Percentiles rank a stretch among this genome's conserved stretches.
Evolutionary conservation across 139 green algal genomes (phyloP).

Genomic region (Chlamydomonas applanata): DNA sequence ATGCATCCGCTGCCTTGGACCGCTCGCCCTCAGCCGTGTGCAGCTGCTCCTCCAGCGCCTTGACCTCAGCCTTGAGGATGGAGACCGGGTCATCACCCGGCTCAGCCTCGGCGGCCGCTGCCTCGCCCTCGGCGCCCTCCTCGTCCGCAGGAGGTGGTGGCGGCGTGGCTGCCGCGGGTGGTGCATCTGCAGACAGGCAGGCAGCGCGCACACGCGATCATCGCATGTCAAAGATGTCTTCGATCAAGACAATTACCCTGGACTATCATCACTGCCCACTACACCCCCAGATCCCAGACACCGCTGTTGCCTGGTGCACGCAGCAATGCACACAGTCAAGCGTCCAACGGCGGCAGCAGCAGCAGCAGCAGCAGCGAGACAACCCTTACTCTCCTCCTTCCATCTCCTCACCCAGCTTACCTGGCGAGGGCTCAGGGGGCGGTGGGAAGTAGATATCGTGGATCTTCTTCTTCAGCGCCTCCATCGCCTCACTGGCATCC

Average conservation of each 20-base stretch:
- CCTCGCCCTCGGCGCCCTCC: constrained; percentile 18
- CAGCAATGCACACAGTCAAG: no score
- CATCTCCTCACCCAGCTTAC: no score
- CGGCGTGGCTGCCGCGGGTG: neutral
- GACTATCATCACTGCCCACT: no score
- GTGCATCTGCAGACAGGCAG: neutral
- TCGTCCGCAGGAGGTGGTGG: constrained; percentile 3
- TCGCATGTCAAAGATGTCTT: no score
- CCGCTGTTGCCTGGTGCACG: no score
- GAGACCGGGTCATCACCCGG: constrained; percentile 19
- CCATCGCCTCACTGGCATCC: constrained; percentile 9
- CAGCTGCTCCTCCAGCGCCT: constrained; percentile 5
- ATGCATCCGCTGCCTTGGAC: constrained; percentile 1
- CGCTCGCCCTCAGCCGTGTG: constrained; percentile 15
- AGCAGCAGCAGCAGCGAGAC: no score
- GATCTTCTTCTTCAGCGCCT: constrained; percentile 13
- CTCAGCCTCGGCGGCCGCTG: constrained; percentile 1
- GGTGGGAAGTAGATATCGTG: constrained; percentile 15
- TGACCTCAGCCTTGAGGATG: constrained; percentile 8
- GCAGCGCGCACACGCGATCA: no score
- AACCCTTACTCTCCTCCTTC: no score
- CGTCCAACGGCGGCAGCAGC: no score
- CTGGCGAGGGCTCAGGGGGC: neutral
- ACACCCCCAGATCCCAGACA: no score
- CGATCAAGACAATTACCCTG: no score